Percentiles rank a stretch among this genome's conserved stretches.
These are phyloP conservation scores for Epichloe festucae DNA, from an alignment of 2,329 filamentous ascomycete species.

Conservation along the genomic window DNA sequence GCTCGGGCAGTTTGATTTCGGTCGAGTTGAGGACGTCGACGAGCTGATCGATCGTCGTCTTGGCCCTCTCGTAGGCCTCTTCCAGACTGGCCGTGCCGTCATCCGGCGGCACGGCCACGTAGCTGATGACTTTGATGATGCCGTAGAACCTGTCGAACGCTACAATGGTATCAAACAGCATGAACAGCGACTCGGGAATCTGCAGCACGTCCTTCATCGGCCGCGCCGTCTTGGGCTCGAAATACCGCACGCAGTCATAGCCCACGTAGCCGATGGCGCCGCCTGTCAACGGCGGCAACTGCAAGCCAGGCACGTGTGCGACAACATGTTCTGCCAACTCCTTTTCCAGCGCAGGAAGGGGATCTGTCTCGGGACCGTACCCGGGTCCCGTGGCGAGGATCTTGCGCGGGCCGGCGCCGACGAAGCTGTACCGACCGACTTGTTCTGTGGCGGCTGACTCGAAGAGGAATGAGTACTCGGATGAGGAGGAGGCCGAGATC, in stretches of 20 bases:
- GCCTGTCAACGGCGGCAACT: slow-evolving; percentile 74
- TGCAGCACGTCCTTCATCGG: slow-evolving; percentile 77
- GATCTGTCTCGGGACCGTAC: slow-evolving; percentile 73
- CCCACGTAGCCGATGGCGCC: slow-evolving; percentile 94
- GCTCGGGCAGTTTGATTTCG: slow-evolving; percentile 64
- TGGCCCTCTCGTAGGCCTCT: slow-evolving; percentile 53
- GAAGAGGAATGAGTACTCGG: slow-evolving; percentile 82
- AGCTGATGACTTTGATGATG: slow-evolving; percentile 85
- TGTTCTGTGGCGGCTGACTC: slow-evolving; percentile 91
- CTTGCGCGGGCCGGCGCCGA: slow-evolving; percentile 70
- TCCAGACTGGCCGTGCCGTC: slow-evolving; percentile 38
- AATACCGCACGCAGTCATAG: slow-evolving; percentile 95
- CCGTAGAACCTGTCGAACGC: slow-evolving; percentile 93
- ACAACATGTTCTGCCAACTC: slow-evolving; percentile 71
- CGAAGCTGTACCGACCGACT: slow-evolving; percentile 89
- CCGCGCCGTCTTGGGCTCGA: slow-evolving; percentile 90
- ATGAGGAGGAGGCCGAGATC: slow-evolving; percentile 52
- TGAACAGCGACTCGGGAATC: slow-evolving; percentile 90
- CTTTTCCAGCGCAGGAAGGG: slow-evolving; percentile 66
- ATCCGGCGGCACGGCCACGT: slow-evolving; percentile 59
- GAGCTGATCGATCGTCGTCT: slow-evolving; percentile 48
- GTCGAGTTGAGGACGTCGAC: slow-evolving; percentile 60
- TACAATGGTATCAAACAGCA: slow-evolving; percentile 90
- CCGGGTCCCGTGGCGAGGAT: slow-evolving; percentile 78
- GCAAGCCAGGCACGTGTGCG: slow-evolving; percentile 68